A percentile compares a stretch with the other conserved stretches of the same genome.
These are phyloP conservation scores for Echria macrotheca DNA, from an alignment of 495 filamentous ascomycete species.

Conservation along the genomic window DNA sequence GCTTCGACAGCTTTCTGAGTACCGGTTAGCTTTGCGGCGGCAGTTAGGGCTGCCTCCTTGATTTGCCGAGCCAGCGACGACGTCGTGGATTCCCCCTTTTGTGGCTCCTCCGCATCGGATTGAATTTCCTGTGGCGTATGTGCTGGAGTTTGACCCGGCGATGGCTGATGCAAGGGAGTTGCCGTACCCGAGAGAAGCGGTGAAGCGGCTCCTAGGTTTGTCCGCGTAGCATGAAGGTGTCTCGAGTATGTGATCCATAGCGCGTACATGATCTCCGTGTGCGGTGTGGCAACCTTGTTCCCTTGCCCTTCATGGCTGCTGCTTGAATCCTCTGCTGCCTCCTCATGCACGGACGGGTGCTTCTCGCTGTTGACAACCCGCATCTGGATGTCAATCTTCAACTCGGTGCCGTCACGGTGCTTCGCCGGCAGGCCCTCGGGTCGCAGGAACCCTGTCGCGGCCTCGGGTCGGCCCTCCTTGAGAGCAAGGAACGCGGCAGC, in stretches of 20 bases:
- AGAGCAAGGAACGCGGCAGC: conserved; percentile 78
- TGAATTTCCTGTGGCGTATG: conserved; percentile 48
- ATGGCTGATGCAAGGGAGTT: conserved; percentile 69
- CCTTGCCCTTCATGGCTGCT: conserved; percentile 41
- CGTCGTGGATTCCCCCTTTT: conserved; percentile 35
- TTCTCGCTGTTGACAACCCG: conserved; percentile 87
- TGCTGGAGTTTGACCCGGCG: conserved; percentile 62
- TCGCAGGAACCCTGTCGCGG: conserved; percentile 68
- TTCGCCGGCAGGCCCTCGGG: conserved; percentile 77
- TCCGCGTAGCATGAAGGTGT: conserved; percentile 71
- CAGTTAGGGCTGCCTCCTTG: conserved; percentile 56
- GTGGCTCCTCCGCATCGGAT: conserved; percentile 41
- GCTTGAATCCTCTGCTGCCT: conserved; percentile 42
- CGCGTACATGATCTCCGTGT: conserved; percentile 84
- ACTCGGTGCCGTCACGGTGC: conserved; percentile 83
- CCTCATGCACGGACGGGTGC: conserved; percentile 35
- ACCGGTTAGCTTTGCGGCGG: conserved; percentile 44
- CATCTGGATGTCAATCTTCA: conserved; percentile 93
- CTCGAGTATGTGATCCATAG: conserved; percentile 96
- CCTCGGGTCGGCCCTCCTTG: conserved; percentile 70
- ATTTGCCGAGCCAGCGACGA: conserved; percentile 71
- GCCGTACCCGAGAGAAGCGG: conserved; percentile 53
- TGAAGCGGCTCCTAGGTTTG: conserved; percentile 51
- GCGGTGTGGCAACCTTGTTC: conserved; percentile 22
- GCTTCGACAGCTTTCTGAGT: conserved; percentile 22